phyloP scores from a whole-genome alignment of 345 rosid genomes.

The Brassica nigra region DNA sequence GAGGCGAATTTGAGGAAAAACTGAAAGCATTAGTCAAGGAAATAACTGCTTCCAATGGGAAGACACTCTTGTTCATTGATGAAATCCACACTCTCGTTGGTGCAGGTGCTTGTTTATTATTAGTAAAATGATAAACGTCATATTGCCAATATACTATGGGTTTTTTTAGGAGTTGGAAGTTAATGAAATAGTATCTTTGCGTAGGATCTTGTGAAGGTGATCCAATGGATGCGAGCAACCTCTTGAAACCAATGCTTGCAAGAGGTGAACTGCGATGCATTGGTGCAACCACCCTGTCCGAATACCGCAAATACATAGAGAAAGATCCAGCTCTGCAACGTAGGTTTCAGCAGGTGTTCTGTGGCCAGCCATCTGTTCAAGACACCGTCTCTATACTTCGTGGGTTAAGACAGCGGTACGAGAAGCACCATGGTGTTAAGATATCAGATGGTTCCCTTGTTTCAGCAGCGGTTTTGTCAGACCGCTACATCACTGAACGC shows the following conservation, averaged over 20 bases:
- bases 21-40: neutral
- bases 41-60: neutral
- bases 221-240: slow-evolving; percentile 46
- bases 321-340: slow-evolving; percentile 91
- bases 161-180: neutral
- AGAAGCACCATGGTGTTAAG: slow-evolving; percentile 86
- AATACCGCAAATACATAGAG: slow-evolving; percentile 86
- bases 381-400: slow-evolving; percentile 92
- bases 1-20: neutral
- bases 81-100: neutral
- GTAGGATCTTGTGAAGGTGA: neutral
- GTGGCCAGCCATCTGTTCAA: slow-evolving; percentile 90
- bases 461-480: slow-evolving; percentile 87
- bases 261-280: slow-evolving; percentile 89
- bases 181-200: neutral
- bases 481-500: slow-evolving; percentile 84
- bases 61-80: neutral
- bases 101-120: neutral
- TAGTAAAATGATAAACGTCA: neutral
- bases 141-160: neutral
- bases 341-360: slow-evolving; percentile 93
- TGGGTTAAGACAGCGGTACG: slow-evolving; percentile 80
- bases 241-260: slow-evolving; percentile 92
- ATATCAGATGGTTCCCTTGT: slow-evolving; percentile 93
- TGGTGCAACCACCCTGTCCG: slow-evolving; percentile 87